phyloP scores from a whole-genome alignment of 176 grass and related monocot genomes.

The Aegilops speltoides region DNA sequence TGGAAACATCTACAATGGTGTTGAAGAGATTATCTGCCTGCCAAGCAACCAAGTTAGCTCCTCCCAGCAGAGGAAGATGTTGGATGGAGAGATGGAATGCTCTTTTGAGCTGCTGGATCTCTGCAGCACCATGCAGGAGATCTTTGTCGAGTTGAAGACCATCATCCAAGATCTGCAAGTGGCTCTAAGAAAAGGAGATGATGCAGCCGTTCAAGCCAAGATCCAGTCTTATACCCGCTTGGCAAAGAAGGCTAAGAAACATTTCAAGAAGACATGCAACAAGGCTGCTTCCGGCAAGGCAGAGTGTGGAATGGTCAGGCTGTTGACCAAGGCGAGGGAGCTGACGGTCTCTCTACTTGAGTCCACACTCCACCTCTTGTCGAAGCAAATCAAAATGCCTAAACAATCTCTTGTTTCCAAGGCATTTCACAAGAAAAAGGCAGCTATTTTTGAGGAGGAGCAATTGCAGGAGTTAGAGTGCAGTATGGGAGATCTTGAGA shows the following conservation, averaged over 20 bases:
- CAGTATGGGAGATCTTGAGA: constrained; percentile 36
- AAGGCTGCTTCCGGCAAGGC: not conserved
- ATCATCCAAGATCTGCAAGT: constrained; percentile 28
- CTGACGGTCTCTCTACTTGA: constrained; percentile 33
- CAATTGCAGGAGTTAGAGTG: constrained; percentile 33
- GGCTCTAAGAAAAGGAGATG: constrained; percentile 37
- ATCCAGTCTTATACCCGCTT: constrained; percentile 11
- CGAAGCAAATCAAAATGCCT: constrained; percentile 26
- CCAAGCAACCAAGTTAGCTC: not conserved
- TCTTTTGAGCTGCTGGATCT: no score
- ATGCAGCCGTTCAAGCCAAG: constrained; percentile 4
- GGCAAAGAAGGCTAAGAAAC: constrained; percentile 31
- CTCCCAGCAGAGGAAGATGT: no score
- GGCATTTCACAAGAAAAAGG: constrained; percentile 33
- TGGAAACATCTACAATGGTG: constrained; percentile 21
- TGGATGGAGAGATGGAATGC: no score
- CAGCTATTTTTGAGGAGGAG: constrained; percentile 15
- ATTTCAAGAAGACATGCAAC: constrained; percentile 29
- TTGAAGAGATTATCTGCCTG: not conserved
- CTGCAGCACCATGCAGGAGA: no score
- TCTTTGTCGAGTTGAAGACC: not conserved
- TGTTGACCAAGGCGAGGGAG: constrained; percentile 29
- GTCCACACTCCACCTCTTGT: constrained; percentile 15
- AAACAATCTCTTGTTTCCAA: constrained; percentile 31
- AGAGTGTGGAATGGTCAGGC: not conserved